Evolutionary conservation across 1,139 yeast genomes (phyloP), one percentile per base, ranked within the genome.

Genomic region (Yamadazyma epiphylla): DNA sequence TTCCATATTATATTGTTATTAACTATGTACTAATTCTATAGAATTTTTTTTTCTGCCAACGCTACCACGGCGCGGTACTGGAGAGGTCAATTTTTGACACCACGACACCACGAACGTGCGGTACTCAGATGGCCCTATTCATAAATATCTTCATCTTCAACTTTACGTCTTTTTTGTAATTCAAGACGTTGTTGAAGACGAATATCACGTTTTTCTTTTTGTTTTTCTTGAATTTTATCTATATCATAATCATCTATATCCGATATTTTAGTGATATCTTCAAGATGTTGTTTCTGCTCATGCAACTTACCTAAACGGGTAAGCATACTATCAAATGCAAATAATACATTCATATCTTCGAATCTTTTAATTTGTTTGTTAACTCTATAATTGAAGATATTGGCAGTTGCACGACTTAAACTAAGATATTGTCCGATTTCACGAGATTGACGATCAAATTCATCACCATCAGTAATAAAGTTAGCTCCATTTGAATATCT

Each of bases 401-500:
- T 60, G 8, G 59, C 51, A 4, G 9, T 12, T 5, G 28, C 13
- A 9, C 31, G 31, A 3, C 33, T 25, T 9, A 45, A 38, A 5
- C 45, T 46, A 28, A 64, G 42, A 40, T 64, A 64, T 4, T 49
- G 36, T 28, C 46, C 46, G 31, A 63, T 44, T 14, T 51, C 49
- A 2, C 37, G 26, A 1, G 62, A 51, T 29, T 53, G 42, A 12
- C 32, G 30, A 5, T 33, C 30, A 29, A 62, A 50, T 14, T 59
- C 51, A 4, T 36, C 46, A 15, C 44, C 36, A 24, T 50, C 60
- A 3, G 51, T 45, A 3, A 58, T 52, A 32, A 64, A 60, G 37
- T 63, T 64, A 1, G 81, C 86, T 22, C 78, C 58, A 42, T 77
- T 78, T 4, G 94, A 88, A 51, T 86, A 88, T 43, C 98, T 68